These are phyloP conservation scores for Ambrosiella cleistominuta DNA, from an alignment of 2,329 filamentous ascomycete species.

Conservation along the genomic window DNA sequence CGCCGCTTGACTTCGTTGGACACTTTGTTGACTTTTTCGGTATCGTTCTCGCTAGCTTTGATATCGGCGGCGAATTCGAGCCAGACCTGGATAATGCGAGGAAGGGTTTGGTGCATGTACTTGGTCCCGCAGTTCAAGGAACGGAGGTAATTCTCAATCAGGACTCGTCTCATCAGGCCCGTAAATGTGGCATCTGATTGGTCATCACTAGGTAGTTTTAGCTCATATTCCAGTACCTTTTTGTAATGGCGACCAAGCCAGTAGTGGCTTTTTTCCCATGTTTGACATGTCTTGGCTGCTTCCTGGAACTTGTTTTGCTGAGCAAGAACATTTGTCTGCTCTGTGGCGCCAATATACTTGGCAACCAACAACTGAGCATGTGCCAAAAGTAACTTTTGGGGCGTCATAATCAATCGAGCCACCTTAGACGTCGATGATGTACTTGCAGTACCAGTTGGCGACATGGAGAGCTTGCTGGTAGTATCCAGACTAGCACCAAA, in stretches of 20 bases:
- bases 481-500: neutral
- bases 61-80: conserved; percentile 71
- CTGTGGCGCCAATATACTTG: conserved; percentile 92
- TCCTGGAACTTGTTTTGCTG: conserved; percentile 69
- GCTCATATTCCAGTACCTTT: conserved; percentile 82
- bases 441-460: conserved; percentile 5
- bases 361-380: conserved; percentile 76
- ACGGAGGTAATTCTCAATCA: conserved; percentile 84
- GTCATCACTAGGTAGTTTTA: conserved; percentile 54
- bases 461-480: neutral
- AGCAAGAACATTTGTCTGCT: conserved; percentile 70
- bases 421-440: conserved; percentile 19
- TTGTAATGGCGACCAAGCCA: conserved; percentile 95
- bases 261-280: conserved; percentile 95
- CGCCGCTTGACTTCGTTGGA: conserved; percentile 32
- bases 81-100: conserved; percentile 84
- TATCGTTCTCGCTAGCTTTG: conserved; percentile 15
- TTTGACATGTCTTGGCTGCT: conserved; percentile 49
- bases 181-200: conserved; percentile 61
- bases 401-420: neutral
- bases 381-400: conserved; percentile 44
- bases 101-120: conserved; percentile 87
- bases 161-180: conserved; percentile 70
- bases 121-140: conserved; percentile 81
- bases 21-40: conserved; percentile 20